phyloP scores from a whole-genome alignment of 148 eudicot species.

The Rhododendron ferrugineum region DNA sequence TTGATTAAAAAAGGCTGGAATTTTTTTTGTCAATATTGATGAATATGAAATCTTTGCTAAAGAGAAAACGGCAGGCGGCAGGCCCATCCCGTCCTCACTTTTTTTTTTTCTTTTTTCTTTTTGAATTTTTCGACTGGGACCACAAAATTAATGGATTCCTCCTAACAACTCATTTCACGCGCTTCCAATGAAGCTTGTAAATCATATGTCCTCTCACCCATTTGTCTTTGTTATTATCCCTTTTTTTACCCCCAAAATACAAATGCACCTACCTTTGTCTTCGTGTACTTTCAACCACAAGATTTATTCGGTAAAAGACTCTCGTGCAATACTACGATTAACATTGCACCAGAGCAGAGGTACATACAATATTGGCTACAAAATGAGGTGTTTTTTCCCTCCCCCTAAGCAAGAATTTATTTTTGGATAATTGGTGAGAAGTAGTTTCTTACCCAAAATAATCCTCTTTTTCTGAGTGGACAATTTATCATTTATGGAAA shows the following conservation, averaged over 20 bases:
- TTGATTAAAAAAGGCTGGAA: too few relatives aligned
- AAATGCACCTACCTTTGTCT: too few relatives aligned
- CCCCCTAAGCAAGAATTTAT: neutral
- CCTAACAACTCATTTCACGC: neutral
- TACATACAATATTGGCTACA: too few relatives aligned
- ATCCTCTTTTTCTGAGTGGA: neutral
- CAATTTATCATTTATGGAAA: neutral
- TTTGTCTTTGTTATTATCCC: neutral
- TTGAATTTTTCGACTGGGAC: neutral
- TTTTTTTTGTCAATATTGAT: too few relatives aligned
- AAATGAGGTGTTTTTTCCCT: too few relatives aligned
- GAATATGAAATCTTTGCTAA: too few relatives aligned
- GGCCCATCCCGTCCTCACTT: too few relatives aligned
- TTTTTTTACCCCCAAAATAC: neutral
- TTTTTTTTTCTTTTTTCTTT: neutral
- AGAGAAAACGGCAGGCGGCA: too few relatives aligned
- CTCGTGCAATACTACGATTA: too few relatives aligned
- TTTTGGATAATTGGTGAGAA: neutral
- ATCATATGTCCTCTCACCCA: neutral
- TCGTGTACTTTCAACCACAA: too few relatives aligned
- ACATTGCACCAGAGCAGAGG: too few relatives aligned
- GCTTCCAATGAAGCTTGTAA: neutral
- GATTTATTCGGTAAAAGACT: too few relatives aligned
- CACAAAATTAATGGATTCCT: neutral
- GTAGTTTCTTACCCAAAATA: neutral